Conservation (phyloP, 352 stramenopile species). For the Aphanomyces astaci region DNA sequence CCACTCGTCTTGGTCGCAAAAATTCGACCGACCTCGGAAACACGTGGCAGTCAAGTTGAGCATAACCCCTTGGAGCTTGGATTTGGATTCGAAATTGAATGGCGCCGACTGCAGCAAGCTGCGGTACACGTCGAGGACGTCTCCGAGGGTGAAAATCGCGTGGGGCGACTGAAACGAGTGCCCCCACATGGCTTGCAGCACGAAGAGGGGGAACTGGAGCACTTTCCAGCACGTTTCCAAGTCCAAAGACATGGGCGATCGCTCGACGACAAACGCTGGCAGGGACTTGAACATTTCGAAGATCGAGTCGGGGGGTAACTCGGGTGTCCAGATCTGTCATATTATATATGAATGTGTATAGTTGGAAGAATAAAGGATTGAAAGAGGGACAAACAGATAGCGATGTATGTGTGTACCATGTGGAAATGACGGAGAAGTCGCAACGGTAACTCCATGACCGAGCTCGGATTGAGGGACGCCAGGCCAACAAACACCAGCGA, state of each 20-base stretch:
- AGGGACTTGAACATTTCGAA: slow-evolving; percentile 8
- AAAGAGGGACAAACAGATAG: not conserved
- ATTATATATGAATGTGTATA: too few species aligned
- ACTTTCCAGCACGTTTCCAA: not conserved
- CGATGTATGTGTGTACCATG: slow-evolving; percentile 30
- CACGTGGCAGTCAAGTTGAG: not conserved
- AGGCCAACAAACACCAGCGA: not conserved
- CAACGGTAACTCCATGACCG: slow-evolving; percentile 23
- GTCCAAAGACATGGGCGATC: not conserved
- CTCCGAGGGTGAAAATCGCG: slow-evolving; percentile 13
- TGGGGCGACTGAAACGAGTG: not conserved
- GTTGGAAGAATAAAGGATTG: too few species aligned
- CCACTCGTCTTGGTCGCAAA: not conserved
- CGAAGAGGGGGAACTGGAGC: slow-evolving; percentile 6
- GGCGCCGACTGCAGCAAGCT: not conserved
- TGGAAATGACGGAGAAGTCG: slow-evolving; percentile 61
- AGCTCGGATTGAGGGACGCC: not conserved
- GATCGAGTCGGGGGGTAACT: not conserved
- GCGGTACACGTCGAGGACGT: slow-evolving; percentile 9
- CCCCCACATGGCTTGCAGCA: not conserved
- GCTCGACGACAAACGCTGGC: not conserved
- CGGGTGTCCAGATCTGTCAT: slow-evolving; percentile 2
- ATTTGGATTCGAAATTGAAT: slow-evolving; percentile 8
- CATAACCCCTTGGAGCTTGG: not conserved
- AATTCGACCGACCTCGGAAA: not conserved